phyloP scores from a whole-genome alignment of 805 yeast genomes.

The Metschnikowia henanensis region DNA sequence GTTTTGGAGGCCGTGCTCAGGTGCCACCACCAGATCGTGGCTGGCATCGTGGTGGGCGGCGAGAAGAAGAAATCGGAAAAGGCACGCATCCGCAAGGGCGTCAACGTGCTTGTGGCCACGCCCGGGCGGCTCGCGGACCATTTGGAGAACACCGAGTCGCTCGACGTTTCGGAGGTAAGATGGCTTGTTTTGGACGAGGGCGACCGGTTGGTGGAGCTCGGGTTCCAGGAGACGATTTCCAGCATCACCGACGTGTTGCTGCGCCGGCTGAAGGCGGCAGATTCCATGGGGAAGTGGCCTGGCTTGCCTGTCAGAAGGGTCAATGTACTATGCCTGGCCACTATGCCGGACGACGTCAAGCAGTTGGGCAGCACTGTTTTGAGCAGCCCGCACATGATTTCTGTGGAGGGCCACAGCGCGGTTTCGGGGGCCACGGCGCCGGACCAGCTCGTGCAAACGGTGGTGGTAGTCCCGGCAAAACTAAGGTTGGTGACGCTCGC shows the following conservation, averaged over 20 bases:
- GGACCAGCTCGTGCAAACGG: constrained; percentile 82
- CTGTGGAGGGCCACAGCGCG: constrained; percentile 29
- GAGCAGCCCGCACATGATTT: constrained; percentile 69
- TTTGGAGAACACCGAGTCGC: constrained; percentile 79
- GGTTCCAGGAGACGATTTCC: constrained; percentile 91
- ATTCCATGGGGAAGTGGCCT: constrained; percentile 42
- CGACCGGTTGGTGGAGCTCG: constrained; percentile 92
- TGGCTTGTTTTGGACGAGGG: constrained; percentile 97
- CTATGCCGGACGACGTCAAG: constrained; percentile 78
- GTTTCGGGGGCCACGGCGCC: constrained; percentile 58
- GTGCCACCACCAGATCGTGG: constrained; percentile 86
- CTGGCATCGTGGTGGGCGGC: constrained; percentile 97
- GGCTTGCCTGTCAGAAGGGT: constrained; percentile 68
- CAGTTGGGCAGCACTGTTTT: constrained; percentile 79
- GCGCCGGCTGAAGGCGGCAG: constrained; percentile 39
- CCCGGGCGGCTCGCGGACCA: constrained; percentile 97
- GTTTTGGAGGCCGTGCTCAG: constrained; percentile 73
- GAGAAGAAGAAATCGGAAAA: constrained; percentile 97
- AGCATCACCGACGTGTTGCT: constrained; percentile 66
- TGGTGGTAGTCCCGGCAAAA: constrained; percentile 89
- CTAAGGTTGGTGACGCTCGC: constrained; percentile 80
- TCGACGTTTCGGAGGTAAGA: constrained; percentile 71
- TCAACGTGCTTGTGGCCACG: constrained; percentile 92
- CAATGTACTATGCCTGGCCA: constrained; percentile 91
- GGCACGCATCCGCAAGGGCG: constrained; percentile 94